These are phyloP conservation scores for Sesbania bispinosa DNA, from an alignment of 306 rosid species.

Conservation along the genomic window DNA sequence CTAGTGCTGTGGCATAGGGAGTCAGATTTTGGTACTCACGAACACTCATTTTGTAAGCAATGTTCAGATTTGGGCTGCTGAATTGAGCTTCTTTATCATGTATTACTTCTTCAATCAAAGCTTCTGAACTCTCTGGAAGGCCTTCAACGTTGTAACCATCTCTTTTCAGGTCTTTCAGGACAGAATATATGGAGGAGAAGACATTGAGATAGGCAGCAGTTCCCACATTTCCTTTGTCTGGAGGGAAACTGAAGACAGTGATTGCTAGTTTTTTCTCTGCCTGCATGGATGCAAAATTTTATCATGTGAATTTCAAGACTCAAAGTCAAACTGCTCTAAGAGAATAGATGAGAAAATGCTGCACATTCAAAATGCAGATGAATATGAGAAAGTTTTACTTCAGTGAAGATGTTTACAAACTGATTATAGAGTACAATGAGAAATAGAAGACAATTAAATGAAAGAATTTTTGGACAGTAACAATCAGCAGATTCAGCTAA, in stretches of 20 bases:
- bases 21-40: conserved; percentile 84
- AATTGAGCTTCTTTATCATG: conserved; percentile 99
- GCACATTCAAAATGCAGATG: conserved; percentile 12
- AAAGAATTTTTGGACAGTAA: background rate
- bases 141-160: conserved; percentile 91
- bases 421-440: background rate
- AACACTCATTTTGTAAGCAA: conserved; percentile 90
- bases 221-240: conserved; percentile 99
- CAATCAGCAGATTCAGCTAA: too few relatives aligned
- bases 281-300: conserved; percentile 42
- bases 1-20: conserved; percentile 76
- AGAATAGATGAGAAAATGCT: background rate
- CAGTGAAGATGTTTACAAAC: background rate
- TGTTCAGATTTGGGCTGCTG: conserved; percentile 89
- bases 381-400: background rate
- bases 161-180: conserved; percentile 67
- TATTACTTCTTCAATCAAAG: conserved; percentile 80
- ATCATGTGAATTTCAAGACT: conserved; percentile 11
- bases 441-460: background rate
- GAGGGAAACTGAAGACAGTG: conserved; percentile 98
- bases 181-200: conserved; percentile 87
- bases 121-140: conserved; percentile 93
- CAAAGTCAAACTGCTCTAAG: conserved; percentile 13
- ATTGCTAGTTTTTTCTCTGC: conserved; percentile 81
- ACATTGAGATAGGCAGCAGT: conserved; percentile 97